Base-by-base conservation (phyloP, 2,329 filamentous ascomycete genomes). In the Magnaporthiopsis incrustans region DNA sequence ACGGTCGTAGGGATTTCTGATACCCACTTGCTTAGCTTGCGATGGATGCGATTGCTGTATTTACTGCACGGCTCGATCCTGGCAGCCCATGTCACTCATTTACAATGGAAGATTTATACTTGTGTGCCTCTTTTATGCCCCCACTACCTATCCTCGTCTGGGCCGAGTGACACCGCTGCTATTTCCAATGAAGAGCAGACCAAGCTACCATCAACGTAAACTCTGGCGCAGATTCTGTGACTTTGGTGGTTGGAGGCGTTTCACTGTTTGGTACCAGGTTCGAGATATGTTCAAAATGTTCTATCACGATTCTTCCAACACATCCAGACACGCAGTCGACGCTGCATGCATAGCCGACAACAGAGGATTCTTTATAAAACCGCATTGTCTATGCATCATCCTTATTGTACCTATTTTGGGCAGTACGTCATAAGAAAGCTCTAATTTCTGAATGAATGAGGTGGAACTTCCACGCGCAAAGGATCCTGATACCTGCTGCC, bases 1-100 rank as follows among this genome's bases (percentile, higher is more conserved):
- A 62, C 26, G 61, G 26, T 38, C 44, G 10, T 18, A 57, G 60
- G 50, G 44, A 56, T 57, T 62, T 62, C 61, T 62, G 61, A 62
- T 62, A 62, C 61, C 61, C 61, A 62, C 30, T 62, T 58, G 30
- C 57, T 58, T 58, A 15, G 30, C 26, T 58, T 58, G 11, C 5
- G 30, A 58, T 27, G 30, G 14, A 58, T 30, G 57, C n/a, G n/a
- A 22, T 11, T n/a, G 44, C 5, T 22, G 22, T 25, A n/a, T 11
- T 53, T 53, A 5, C 22, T 11, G n/a, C 10, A 18, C 10, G 18
- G 44, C 18, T 53, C 44, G 6, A 10, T n/a, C n/a, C 44, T 53
- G 44, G 22, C 44, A n/a, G 18, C 44, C 44, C n/a, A 0, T 53
- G 44, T 22, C 44, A 53, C 44, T 53, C 44, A 25, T 7, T 53